Conservation (phyloP, 805 yeast species). For the Saturnispora dispora region DNA sequence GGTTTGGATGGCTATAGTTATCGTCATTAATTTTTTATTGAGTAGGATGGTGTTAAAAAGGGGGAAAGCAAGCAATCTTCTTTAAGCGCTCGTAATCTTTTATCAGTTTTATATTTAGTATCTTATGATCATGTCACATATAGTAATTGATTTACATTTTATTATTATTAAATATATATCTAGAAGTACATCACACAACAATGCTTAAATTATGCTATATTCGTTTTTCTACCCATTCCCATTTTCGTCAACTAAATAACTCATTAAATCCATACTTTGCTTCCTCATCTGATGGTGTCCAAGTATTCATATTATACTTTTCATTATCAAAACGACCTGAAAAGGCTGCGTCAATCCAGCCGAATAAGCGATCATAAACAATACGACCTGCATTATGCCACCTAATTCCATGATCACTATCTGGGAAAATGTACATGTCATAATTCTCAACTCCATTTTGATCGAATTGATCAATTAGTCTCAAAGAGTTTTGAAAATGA, state of each 20-base stretch:
- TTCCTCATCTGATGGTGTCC: not conserved
- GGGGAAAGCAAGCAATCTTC: not conserved
- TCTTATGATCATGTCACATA: not conserved
- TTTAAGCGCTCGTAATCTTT: not conserved
- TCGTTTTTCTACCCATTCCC: not conserved
- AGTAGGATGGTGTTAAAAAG: not conserved
- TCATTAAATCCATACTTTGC: constrained; percentile 11
- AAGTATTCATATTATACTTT: not conserved
- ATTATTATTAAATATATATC: not conserved
- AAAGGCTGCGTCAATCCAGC: constrained; percentile 60
- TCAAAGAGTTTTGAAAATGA: constrained; percentile 82
- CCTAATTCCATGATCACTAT: constrained; percentile 64
- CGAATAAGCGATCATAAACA: constrained; percentile 56
- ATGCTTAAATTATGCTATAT: not conserved
- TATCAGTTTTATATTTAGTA: not conserved
- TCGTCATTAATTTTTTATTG: constrained; percentile 3
- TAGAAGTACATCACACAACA: not conserved
- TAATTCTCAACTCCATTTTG: constrained; percentile 71
- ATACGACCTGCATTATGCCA: constrained; percentile 67
- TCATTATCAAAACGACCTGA: constrained; percentile 33
- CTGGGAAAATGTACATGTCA: constrained; percentile 73
- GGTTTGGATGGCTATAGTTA: constrained; percentile 48
- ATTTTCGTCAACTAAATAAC: constrained; percentile 15
- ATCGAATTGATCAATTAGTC: constrained; percentile 68
- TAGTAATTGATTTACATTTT: not conserved